phyloP scores from a whole-genome alignment of 176 grass and related monocot species.

The Cymbopogon citratus region DNA sequence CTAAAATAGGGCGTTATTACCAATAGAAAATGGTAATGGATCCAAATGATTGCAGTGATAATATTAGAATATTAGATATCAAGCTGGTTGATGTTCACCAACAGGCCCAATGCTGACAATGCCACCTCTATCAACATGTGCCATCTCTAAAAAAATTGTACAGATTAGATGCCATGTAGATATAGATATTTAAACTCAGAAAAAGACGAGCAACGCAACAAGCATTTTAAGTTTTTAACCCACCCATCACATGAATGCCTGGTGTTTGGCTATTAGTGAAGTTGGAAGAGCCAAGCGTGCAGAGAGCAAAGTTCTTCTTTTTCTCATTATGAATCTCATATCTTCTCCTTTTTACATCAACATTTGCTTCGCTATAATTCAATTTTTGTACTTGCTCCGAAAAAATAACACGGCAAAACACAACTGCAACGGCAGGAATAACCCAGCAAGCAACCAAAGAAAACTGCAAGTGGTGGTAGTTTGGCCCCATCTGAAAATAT shows the following conservation, averaged over 20 bases:
- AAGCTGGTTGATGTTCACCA: neutral
- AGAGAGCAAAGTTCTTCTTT: no score
- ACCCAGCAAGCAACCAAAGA: slow-evolving; percentile 11
- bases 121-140: neutral
- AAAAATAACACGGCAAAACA: neutral
- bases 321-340: no score
- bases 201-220: neutral
- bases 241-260: neutral
- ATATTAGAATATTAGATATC: neutral
- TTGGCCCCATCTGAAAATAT: slow-evolving; percentile 33
- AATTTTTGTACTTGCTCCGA: neutral
- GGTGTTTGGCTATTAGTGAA: no score
- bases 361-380: no score
- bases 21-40: neutral
- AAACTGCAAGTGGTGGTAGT: slow-evolving; percentile 26
- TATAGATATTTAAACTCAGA: neutral
- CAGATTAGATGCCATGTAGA: neutral
- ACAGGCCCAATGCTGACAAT: neutral
- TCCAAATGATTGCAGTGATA: neutral
- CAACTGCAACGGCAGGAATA: neutral
- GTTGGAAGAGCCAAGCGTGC: no score
- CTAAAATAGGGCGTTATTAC: neutral
- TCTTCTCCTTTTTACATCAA: no score
- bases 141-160: neutral
- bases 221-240: neutral